phyloP scores from a whole-genome alignment of 805 yeast genomes.

The Candida anglica region DNA sequence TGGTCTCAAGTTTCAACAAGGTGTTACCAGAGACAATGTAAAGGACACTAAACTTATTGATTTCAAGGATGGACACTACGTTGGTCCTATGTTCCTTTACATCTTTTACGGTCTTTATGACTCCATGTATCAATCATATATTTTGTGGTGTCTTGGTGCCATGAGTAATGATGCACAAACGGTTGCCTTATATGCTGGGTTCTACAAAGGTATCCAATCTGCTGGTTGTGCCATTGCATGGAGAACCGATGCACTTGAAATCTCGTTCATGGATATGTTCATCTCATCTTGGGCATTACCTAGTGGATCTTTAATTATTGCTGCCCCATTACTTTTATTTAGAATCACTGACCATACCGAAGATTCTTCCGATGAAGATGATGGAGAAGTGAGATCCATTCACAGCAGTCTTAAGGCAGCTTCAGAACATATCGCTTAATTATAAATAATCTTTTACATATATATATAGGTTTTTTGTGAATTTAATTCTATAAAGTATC shows the following conservation, averaged over 20 bases:
- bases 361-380: slow-evolving; percentile 23
- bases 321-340: slow-evolving; percentile 42
- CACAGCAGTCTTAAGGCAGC: no score
- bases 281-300: slow-evolving; percentile 51
- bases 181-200: slow-evolving; percentile 54
- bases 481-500: no score
- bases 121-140: slow-evolving; percentile 55
- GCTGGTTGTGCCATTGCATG: slow-evolving; percentile 62
- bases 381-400: slow-evolving; percentile 6
- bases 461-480: no score
- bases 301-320: slow-evolving; percentile 45
- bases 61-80: slow-evolving; percentile 42
- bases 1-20: slow-evolving; percentile 46
- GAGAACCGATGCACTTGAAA: slow-evolving; percentile 46
- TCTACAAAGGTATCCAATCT: slow-evolving; percentile 60
- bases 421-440: no score
- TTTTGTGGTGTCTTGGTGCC: slow-evolving; percentile 58
- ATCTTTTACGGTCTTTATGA: slow-evolving; percentile 59
- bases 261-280: slow-evolving; percentile 39
- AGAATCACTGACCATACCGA: slow-evolving; percentile 43
- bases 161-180: slow-evolving; percentile 54
- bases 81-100: slow-evolving; percentile 60
- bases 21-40: slow-evolving; percentile 35
- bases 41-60: slow-evolving; percentile 26
- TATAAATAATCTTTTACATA: no score